A percentile compares a stretch with the other conserved stretches of the same genome.
These are phyloP conservation scores for Mariannaea sp. DNA, from an alignment of 2,329 filamentous ascomycete species.

Conservation along the genomic window DNA sequence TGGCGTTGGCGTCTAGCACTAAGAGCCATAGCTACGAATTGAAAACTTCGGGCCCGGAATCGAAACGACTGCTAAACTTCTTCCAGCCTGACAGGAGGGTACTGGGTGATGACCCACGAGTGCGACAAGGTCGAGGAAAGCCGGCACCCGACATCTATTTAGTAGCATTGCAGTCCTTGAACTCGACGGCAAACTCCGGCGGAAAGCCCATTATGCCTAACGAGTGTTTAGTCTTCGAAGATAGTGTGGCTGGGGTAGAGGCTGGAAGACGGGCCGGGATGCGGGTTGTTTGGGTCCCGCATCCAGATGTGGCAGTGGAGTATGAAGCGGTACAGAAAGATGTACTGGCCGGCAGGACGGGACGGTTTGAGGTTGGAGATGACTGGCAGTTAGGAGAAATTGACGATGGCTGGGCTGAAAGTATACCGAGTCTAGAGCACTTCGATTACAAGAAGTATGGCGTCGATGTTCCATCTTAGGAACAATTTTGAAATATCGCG, in stretches of 20 bases:
- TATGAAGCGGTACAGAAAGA: slow-evolving; percentile 34
- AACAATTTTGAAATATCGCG: too few relatives aligned
- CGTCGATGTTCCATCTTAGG: too few relatives aligned
- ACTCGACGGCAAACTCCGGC: slow-evolving; percentile 55
- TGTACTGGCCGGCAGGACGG: slow-evolving; percentile 29
- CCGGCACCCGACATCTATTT: slow-evolving; percentile 76
- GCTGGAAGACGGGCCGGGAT: slow-evolving; percentile 73
- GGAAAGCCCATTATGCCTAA: slow-evolving; percentile 59
- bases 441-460: slow-evolving; percentile 44
- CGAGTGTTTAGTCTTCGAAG: slow-evolving; percentile 77
- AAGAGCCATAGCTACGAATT: slow-evolving; percentile 62
- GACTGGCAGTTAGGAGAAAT: slow-evolving; percentile 39
- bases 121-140: slow-evolving; percentile 67
- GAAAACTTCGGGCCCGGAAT: slow-evolving; percentile 54
- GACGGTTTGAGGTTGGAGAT: slow-evolving; percentile 30
- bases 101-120: slow-evolving; percentile 68
- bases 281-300: slow-evolving; percentile 74
- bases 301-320: slow-evolving; percentile 57
- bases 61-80: slow-evolving; percentile 31
- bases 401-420: slow-evolving; percentile 45
- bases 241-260: slow-evolving; percentile 73
- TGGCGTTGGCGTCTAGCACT: slow-evolving; percentile 71
- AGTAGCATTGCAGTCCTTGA: slow-evolving; percentile 68
- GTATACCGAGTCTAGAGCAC: slow-evolving; percentile 41
- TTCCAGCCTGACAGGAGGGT: slow-evolving; percentile 62